Evolutionary conservation across 768 basidiomycete species (phyloP).

Genomic region (Phylloporus rhodoxanthus): DNA sequence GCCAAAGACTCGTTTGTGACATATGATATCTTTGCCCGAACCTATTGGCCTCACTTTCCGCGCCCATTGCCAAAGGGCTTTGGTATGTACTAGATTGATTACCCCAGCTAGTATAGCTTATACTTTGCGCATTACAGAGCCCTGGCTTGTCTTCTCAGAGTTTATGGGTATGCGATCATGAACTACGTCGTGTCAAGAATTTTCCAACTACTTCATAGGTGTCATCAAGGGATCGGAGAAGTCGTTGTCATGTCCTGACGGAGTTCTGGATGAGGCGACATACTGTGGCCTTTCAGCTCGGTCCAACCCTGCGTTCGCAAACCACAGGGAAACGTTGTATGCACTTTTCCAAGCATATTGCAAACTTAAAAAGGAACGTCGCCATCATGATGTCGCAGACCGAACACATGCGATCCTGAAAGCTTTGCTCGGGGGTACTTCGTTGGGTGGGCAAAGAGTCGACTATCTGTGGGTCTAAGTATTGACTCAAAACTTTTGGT

Average conservation of each 20-base stretch:
- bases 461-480: constrained; percentile 47
- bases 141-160: constrained; percentile 58
- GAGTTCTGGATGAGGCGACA: constrained; percentile 37
- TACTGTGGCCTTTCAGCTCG: constrained; percentile 50
- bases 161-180: constrained; percentile 46
- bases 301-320: constrained; percentile 49
- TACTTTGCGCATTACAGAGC: constrained; percentile 36
- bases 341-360: constrained; percentile 48
- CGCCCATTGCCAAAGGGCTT: constrained; percentile 46
- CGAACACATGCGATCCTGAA: constrained; percentile 51
- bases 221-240: constrained; percentile 67
- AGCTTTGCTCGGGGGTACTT: constrained; percentile 23
- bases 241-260: constrained; percentile 31
- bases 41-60: constrained; percentile 59
- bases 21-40: constrained; percentile 41
- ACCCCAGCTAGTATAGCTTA: background rate
- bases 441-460: constrained; percentile 38
- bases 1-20: constrained; percentile 32
- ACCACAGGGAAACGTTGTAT: constrained; percentile 44
- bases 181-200: background rate
- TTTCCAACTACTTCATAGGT: constrained; percentile 27
- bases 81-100: constrained; percentile 31
- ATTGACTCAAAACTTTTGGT: too few relatives aligned
- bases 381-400: constrained; percentile 55
- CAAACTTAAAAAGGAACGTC: constrained; percentile 36